Base-by-base conservation (phyloP, 805 yeast genomes). In the Helenozyma baotianmanensis region DNA sequence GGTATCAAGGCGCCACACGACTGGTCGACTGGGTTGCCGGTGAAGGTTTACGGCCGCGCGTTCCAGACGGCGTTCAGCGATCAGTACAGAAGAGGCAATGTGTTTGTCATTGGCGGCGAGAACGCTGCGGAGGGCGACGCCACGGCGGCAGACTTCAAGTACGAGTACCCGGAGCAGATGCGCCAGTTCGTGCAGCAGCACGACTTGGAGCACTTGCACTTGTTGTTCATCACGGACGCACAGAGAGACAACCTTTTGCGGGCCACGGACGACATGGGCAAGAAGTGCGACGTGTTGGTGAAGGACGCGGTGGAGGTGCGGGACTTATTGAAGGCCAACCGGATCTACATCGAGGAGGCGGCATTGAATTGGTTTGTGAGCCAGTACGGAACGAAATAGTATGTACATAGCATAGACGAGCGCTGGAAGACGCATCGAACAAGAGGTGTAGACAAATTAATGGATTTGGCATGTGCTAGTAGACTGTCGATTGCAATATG, bases 1-100 rank as follows among this genome's bases (percentile, higher is more conserved):
- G 96, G 92, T 11, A 80, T 92, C 55, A 76, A 74, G 34, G 96
- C 96, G 3, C 95, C 96, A 30, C 87, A 83, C 51, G 95, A 90
- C 57, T 79, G 81, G 72, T 72, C 88, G 18, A 82, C 96, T 2
- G 76, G 72, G 9, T 69, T 92, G 47, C 94, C 94, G 14, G 54
- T 55, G 22, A 80, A 85, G 54, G 71, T 82, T 9, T 92, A 90
- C 60, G 66, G 78, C 29, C 60, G 68, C 40, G 97, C 97, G 10
- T 64, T 84, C 49, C 77, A 85, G 54, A 75, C 81, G 27, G 97
- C 97, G 2, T 69, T 92, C 40, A 80, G 94, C 51, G 78, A 79
- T 42, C 83, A 78, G 45, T 92, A 85, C 64, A 76, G 81, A 53
- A 68, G 70, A 27, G 96, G 96, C 6, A 76, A 70, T 37, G 60